Conservation (phyloP, 306 rosid genomes). For the Citrullus colocynthis region DNA sequence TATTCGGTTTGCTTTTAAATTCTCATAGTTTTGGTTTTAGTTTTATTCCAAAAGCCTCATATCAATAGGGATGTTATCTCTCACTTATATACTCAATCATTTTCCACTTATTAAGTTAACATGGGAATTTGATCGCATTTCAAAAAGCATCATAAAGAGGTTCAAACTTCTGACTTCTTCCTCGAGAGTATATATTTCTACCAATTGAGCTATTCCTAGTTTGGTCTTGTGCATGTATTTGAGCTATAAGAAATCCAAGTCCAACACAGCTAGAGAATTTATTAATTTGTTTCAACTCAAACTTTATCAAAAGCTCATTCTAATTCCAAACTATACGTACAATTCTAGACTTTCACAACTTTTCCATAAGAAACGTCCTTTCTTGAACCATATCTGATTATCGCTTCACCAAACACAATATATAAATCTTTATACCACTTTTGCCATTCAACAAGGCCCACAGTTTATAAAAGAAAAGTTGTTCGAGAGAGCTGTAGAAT, state of each 20-base stretch:
- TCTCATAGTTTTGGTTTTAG: no score
- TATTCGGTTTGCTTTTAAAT: no score
- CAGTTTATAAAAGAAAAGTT: background rate
- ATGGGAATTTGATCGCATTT: no score
- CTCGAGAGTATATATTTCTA: no score
- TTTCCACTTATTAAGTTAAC: no score
- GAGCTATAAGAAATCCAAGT: background rate
- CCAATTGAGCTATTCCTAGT: background rate
- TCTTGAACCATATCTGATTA: background rate
- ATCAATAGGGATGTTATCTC: no score
- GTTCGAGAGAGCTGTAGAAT: background rate
- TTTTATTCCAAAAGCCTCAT: no score
- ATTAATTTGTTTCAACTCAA: background rate
- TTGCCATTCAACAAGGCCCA: background rate
- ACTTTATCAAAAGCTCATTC: background rate
- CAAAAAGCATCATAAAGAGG: no score
- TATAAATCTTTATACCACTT: background rate
- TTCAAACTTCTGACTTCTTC: no score
- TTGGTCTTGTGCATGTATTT: background rate
- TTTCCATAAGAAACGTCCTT: background rate
- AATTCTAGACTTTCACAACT: background rate
- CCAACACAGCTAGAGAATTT: background rate
- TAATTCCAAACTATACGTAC: background rate
- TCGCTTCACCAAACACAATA: background rate
- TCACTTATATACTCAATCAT: no score